A percentile compares a stretch with the other conserved stretches of the same genome.
These are phyloP conservation scores for Bolboschoenoplectus hybrid DNA, from an alignment of 202 grass and related monocot species.

Conservation along the genomic window DNA sequence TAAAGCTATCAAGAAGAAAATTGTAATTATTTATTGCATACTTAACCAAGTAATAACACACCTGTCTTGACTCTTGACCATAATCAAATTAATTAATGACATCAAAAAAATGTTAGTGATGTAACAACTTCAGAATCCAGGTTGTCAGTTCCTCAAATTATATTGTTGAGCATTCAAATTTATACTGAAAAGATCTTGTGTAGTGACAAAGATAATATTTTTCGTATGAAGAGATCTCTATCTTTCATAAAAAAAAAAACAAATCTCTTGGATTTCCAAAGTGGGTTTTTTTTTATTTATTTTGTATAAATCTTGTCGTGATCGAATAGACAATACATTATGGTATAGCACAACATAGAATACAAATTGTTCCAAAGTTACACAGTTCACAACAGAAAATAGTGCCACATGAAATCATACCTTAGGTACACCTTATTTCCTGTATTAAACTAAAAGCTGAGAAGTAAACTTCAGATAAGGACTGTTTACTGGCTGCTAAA, in stretches of 20 bases:
- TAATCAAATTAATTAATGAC: background rate
- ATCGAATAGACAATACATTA: too few relatives aligned
- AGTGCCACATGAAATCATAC: background rate
- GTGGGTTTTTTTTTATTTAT: too few relatives aligned
- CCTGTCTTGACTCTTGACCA: background rate
- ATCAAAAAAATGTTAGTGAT: background rate
- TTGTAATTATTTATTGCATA: background rate
- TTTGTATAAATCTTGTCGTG: too few relatives aligned
- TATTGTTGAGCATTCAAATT: background rate
- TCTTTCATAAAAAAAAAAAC: too few relatives aligned
- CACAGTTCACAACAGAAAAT: background rate
- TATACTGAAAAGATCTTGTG: background rate
- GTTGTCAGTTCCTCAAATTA: background rate
- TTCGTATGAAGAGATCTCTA: too few relatives aligned
- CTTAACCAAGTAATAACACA: background rate
- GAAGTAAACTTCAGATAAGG: constrained; percentile 50
- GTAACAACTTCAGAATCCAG: background rate
- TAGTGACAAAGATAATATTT: too few relatives aligned
- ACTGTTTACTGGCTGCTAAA: constrained; percentile 44
- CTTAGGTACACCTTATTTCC: constrained; percentile 2
- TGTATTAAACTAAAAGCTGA: constrained; percentile 30
- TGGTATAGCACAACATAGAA: too few relatives aligned
- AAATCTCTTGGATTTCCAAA: too few relatives aligned
- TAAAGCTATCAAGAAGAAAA: background rate
- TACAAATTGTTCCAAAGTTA: background rate